Percentiles rank a stretch among this genome's conserved stretches.
Evolutionary conservation across 176 grass and related monocot genomes (phyloP).

Genomic region (Oryza coarctata): DNA sequence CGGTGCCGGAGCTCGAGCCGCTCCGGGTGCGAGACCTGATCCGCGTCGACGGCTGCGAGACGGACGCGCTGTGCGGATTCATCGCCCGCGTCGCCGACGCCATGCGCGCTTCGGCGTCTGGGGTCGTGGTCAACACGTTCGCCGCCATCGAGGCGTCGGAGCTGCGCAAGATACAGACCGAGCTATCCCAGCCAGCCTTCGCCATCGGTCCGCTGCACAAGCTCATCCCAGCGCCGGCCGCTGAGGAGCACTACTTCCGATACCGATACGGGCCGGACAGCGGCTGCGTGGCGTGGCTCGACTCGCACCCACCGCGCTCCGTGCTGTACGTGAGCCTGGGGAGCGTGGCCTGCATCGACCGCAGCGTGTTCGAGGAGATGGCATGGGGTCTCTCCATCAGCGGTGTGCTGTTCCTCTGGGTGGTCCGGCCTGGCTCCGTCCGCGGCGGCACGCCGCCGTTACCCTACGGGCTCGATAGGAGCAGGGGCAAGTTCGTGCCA

Average conservation of each 20-base stretch:
- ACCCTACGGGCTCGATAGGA: neutral
- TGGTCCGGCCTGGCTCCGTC: neutral
- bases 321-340: slow-evolving; percentile 11
- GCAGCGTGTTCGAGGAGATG: neutral
- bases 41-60: neutral
- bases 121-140: slow-evolving; percentile 13
- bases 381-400: neutral
- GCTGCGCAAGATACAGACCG: neutral
- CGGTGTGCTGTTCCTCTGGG: slow-evolving; percentile 20
- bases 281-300: neutral
- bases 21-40: neutral
- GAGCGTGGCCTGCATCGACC: neutral
- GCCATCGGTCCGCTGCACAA: slow-evolving; percentile 26
- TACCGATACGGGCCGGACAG: neutral
- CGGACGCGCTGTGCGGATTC: neutral
- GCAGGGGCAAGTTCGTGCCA: slow-evolving; percentile 19
- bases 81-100: neutral
- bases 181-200: slow-evolving; percentile 2
- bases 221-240: neutral
- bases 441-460: neutral
- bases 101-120: neutral
- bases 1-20: neutral
- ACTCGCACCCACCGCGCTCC: neutral
- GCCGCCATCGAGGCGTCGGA: slow-evolving; percentile 21
- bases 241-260: neutral